Conservation (phyloP, 2,329 filamentous ascomycete genomes). For the Epichloe coenophiala region DNA sequence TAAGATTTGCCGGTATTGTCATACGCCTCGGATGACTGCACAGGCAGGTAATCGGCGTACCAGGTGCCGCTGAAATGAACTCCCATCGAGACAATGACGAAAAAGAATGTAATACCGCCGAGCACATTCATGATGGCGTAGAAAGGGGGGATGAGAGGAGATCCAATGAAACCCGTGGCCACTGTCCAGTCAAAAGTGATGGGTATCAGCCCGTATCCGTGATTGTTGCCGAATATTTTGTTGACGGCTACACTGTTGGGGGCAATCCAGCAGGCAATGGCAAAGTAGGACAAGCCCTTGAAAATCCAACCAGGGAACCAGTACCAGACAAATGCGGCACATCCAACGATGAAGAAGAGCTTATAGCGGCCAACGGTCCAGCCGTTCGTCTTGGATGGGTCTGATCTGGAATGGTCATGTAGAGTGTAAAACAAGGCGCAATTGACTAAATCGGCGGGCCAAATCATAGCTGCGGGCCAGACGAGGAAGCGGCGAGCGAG, state of each 20-base stretch:
- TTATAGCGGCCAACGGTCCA: conserved; percentile 52
- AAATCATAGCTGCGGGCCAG: conserved; percentile 43
- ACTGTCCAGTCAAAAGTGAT: conserved; percentile 43
- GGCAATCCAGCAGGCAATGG: conserved; percentile 48
- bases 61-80: conserved; percentile 44
- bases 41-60: conserved; percentile 47
- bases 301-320: conserved; percentile 52
- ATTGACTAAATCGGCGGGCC: conserved; percentile 41
- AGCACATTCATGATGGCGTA: conserved; percentile 42
- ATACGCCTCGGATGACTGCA: conserved; percentile 46
- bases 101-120: conserved; percentile 39
- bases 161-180: conserved; percentile 34
- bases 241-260: conserved; percentile 47
- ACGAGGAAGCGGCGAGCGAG: conserved; percentile 39
- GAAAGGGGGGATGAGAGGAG: conserved; percentile 39
- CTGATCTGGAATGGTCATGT: conserved; percentile 30
- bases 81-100: conserved; percentile 42
- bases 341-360: conserved; percentile 45
- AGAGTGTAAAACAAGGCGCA: conserved; percentile 36
- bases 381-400: conserved; percentile 38
- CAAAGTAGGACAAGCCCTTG: conserved; percentile 48
- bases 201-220: conserved; percentile 45
- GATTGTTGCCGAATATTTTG: conserved; percentile 45
- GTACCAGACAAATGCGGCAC: conserved; percentile 39
- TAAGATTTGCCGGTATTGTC: conserved; percentile 50